Base-by-base conservation (phyloP, 177 flowering plant species). In the Vitis hybrid region DNA sequence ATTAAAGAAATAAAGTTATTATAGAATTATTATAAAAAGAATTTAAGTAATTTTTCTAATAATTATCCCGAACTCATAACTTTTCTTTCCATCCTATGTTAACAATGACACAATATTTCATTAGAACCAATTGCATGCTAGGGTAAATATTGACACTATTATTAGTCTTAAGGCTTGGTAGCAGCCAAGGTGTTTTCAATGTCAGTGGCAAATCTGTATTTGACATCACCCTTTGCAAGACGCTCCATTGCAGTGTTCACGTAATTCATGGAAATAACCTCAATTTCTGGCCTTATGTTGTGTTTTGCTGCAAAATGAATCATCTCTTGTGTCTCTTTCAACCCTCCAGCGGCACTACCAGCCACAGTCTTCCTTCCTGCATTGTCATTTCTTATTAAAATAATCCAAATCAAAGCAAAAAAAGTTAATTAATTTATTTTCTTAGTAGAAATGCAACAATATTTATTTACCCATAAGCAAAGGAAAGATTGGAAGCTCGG, bases 261-360 rank as follows among this genome's bases (percentile, higher is more conserved):
- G 45, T 81, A 81, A 62, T 79, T 79, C 60, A 70, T 72, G 0
- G 82, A 52, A 48, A 79, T 71, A 13, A 79, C 58, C 34, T 82
- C 85, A 56, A 79, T 65, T 12, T 82, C 82, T 10, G 85, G 62
- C 2, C 18, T 70, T 14, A 79, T 77, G 62, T 62, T 64, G 64
- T 82, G 80, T 18, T 79, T 75, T 6, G 79, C 82, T 3, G 83
- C 83, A 67, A 80, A 80, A 69, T 82, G 80, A 7, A 78, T 63
- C 85, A 82, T 82, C 69, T 82, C 85, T 64, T 82, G 83, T 2
- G 80, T 82, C 77, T 82, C 83, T 50, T 75, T 75, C 62, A 79
- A 58, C 7, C 82, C 85, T 19, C 85, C 85, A 13, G 67, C 68
- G 15, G 6, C 1, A 52, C 82, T 79, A 1, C 85, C 81, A 6